Percentiles rank a stretch among this genome's conserved stretches.
Conservation (phyloP, 208 protist species). For the Leishmania major region DNA sequence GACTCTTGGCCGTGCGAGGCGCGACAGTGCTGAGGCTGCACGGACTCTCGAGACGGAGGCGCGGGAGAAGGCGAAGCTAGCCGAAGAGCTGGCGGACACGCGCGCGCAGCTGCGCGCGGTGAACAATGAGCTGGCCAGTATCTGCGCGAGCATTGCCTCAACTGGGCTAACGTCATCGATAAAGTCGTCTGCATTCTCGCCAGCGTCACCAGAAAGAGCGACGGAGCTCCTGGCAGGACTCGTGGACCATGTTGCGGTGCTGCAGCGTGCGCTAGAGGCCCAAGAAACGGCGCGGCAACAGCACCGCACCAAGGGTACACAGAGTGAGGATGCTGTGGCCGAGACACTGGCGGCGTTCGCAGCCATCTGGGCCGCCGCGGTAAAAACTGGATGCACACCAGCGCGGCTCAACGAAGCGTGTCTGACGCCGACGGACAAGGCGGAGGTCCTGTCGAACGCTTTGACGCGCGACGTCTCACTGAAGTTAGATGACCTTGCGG, state of each 20-base stretch:
- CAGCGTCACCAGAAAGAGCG: neutral
- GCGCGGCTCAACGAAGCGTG: conserved; percentile 20
- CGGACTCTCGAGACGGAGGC: neutral
- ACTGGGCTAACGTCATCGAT: neutral
- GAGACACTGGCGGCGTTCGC: conserved; percentile 14
- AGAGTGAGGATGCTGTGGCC: conserved; percentile 21
- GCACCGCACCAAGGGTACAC: neutral
- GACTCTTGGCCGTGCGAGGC: neutral
- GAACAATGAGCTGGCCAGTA: neutral
- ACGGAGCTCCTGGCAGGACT: conserved; percentile 11
- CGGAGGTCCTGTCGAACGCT: conserved; percentile 3
- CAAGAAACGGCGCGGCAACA: neutral
- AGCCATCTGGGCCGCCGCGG: conserved; percentile 16
- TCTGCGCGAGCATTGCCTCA: conserved; percentile 7
- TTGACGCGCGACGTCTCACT: conserved; percentile 5
- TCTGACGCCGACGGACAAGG: conserved; percentile 27
- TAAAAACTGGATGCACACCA: neutral
- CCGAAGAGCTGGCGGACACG: conserved; percentile 1
- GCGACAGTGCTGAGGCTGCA: neutral
- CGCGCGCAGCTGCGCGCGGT: conserved; percentile 4
- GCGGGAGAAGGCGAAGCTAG: neutral
- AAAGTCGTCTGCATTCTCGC: neutral
- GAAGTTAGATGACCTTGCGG: conserved; percentile 22
- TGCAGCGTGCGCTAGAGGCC: conserved; percentile 9
- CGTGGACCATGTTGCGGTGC: neutral